Evolutionary conservation across 192 early-diverging fungal species (phyloP).

Genomic region (Tieghemiomyces parasiticus): DNA sequence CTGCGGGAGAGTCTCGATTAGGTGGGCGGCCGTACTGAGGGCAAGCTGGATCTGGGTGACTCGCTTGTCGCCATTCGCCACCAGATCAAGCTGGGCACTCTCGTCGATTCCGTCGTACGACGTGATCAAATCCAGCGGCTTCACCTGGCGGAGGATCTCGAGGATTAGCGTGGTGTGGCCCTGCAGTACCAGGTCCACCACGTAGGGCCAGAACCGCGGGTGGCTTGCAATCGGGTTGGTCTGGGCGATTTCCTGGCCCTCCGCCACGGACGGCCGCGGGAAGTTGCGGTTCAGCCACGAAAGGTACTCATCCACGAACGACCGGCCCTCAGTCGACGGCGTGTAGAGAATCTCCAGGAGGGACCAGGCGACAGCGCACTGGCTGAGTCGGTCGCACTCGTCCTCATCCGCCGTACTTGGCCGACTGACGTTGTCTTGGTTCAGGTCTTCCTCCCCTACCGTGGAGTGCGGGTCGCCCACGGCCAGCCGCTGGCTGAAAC

Average conservation of each 20-base stretch:
- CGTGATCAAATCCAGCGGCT: no score
- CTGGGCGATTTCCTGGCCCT: conserved; percentile 14
- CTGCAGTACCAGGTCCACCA: conserved; percentile 20
- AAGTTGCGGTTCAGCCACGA: conserved; percentile 31
- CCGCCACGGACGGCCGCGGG: conserved; percentile 19
- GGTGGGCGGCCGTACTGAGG: no score
- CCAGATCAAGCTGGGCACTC: no score
- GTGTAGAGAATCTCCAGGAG: conserved; percentile 23
- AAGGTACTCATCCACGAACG: conserved; percentile 18
- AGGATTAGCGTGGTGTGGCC: conserved; percentile 19
- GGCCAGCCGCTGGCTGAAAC: background rate
- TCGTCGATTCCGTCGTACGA: no score
- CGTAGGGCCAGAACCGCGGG: conserved; percentile 18
- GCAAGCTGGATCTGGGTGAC: no score
- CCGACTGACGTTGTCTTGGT: no score
- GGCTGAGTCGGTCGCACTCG: background rate
- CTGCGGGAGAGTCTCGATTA: no score
- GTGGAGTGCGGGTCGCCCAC: no score
- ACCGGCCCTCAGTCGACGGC: conserved; percentile 16
- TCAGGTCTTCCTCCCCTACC: no score
- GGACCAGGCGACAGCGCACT: conserved; percentile 19
- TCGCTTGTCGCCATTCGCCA: no score
- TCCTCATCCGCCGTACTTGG: no score
- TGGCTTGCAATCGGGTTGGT: conserved; percentile 11
- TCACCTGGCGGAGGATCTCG: conserved; percentile 16